phyloP scores from a whole-genome alignment of 1,284 basidiomycete genomes.

The Singerocomus rubriflavus region DNA sequence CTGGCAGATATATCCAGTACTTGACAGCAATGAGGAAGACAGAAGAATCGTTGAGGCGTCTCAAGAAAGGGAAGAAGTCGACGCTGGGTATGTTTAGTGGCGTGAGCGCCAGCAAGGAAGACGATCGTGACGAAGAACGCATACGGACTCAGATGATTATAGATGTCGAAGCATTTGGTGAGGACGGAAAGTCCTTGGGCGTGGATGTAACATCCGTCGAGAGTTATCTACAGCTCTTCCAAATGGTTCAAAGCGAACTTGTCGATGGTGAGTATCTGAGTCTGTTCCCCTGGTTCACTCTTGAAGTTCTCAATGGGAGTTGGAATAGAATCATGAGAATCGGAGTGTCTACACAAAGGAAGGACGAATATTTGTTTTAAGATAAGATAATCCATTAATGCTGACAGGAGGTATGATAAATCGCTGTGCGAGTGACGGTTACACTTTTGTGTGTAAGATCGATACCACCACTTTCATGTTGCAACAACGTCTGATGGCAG shows the following conservation, averaged over 20 bases:
- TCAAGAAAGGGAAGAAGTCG: constrained; percentile 82
- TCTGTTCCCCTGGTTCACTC: not conserved
- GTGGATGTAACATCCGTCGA: constrained; percentile 57
- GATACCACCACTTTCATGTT: constrained; percentile 12
- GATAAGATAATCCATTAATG: constrained; percentile 27
- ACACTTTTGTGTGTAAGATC: constrained; percentile 34
- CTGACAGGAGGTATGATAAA: constrained; percentile 57
- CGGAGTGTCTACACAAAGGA: not conserved
- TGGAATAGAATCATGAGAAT: constrained; percentile 21
- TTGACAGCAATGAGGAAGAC: constrained; percentile 85
- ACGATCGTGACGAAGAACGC: constrained; percentile 73
- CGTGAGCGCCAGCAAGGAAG: constrained; percentile 46
- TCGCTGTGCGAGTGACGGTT: constrained; percentile 56
- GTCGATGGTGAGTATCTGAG: constrained; percentile 30
- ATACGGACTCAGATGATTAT: constrained; percentile 84
- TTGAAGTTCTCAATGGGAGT: not conserved
- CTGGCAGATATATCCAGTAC: constrained; percentile 61
- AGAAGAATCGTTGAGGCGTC: constrained; percentile 79
- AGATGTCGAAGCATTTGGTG: constrained; percentile 80
- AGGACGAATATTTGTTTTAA: not conserved
- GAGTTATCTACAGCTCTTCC: constrained; percentile 54
- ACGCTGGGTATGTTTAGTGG: constrained; percentile 76
- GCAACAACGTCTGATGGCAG: constrained; percentile 45
- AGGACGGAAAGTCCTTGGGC: constrained; percentile 69
- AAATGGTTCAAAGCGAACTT: constrained; percentile 52